These are phyloP conservation scores for Lentinula edodes DNA, from an alignment of 768 basidiomycete species.

Conservation along the genomic window DNA sequence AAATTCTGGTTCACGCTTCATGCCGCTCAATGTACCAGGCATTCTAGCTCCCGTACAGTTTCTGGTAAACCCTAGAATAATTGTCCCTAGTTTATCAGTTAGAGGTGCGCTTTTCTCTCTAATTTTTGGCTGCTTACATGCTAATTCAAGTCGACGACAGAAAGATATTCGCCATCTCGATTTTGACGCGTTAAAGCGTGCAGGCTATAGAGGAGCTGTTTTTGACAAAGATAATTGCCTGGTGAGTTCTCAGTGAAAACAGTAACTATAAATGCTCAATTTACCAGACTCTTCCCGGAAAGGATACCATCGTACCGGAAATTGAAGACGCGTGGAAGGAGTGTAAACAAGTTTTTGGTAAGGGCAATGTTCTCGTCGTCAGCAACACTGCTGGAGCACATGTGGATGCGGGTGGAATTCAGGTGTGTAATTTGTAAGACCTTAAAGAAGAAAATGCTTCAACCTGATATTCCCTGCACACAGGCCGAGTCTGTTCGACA, in stretches of 20 bases:
- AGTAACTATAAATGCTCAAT: not conserved
- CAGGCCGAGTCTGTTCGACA: slow-evolving; percentile 85
- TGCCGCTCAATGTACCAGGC: slow-evolving; percentile 76
- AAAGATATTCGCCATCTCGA: slow-evolving; percentile 84
- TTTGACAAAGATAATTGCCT: slow-evolving; percentile 99
- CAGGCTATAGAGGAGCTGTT: slow-evolving; percentile 85
- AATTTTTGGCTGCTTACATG: not conserved
- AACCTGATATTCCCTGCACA: not conserved
- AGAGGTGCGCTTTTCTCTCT: slow-evolving; percentile 43
- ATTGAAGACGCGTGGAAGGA: slow-evolving; percentile 74
- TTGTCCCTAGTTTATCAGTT: slow-evolving; percentile 59
- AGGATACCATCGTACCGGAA: slow-evolving; percentile 72
- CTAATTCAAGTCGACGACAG: slow-evolving; percentile 28
- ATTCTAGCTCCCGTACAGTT: slow-evolving; percentile 68
- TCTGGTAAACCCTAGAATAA: slow-evolving; percentile 57
- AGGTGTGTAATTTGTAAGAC: slow-evolving; percentile 42
- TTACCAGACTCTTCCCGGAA: slow-evolving; percentile 70
- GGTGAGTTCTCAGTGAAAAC: slow-evolving; percentile 36
- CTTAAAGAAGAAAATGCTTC: not conserved
- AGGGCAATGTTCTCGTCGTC: slow-evolving; percentile 79
- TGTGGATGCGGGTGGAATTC: slow-evolving; percentile 70
- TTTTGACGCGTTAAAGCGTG: slow-evolving; percentile 61
- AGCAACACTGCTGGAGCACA: slow-evolving; percentile 91
- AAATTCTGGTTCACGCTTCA: slow-evolving; percentile 17
- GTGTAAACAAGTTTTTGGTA: slow-evolving; percentile 68